Evolutionary conservation across 2,329 filamentous ascomycete species (phyloP), one percentile per base, ranked within the genome.

Genomic region (Diaporthe amygdali): DNA sequence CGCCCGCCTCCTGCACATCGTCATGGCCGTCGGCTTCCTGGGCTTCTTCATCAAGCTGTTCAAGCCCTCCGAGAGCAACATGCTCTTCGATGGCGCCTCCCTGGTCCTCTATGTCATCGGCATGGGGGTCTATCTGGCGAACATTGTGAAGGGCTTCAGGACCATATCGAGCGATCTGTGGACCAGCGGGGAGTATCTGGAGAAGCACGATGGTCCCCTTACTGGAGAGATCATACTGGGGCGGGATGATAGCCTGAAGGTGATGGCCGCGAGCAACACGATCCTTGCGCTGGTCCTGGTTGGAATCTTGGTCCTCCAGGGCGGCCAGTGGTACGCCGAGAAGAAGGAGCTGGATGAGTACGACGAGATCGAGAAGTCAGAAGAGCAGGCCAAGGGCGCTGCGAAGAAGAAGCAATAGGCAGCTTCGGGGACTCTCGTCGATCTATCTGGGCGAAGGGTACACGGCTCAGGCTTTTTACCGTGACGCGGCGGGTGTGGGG

Each of bases 251-350:
- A 96, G 91, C 78, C 84, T 99, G 77, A 93, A 94, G 85, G 96
- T 99, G 20, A 86, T 98, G 77, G 91, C 95, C 39, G 96, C 96
- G 9, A 97, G 94, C 82, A 97, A 99, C 83, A 98, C 96, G 3
- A 99, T 99, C 79, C 84, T 98, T 70, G 96, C 96, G 44, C 88
- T 99, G 54, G 94, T 99, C 37, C 84, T 99, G 67, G 92, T 98
- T 3, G 96, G 96, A 6, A 94, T 99, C 12, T 81, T 99, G 75
- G 94, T 98, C 41, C 84, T 99, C 78, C 96, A 99, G 89, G 94
- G 94, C 25, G 96, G 96, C 14, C 94, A 98, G 88, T 98, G 96
- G 96, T 99, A 99, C 84, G 96, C 96, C 32, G 95, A 98, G 88
- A 89, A 94, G 79, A 97, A 97, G 84, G 95, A 98, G 82, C 88